Base-by-base conservation (phyloP, 441 rosid species). In the Raphanus hybrid region DNA sequence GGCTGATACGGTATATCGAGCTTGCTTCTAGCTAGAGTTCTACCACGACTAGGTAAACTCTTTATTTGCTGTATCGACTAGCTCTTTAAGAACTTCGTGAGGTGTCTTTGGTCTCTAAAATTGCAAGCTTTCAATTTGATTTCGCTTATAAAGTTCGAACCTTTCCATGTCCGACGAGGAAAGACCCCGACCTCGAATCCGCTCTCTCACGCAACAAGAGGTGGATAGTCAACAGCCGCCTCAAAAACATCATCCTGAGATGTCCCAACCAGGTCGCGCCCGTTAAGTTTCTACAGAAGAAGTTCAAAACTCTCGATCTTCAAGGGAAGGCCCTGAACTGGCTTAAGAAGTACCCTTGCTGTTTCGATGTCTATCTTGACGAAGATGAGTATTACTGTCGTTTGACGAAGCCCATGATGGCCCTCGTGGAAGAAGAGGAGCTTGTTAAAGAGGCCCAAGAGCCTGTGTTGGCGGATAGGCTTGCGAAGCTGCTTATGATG, bases 291-390 rank as follows among this genome's bases (percentile, higher is more conserved):
- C 87, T 92, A n/a, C 98, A 95, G 82, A 95, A 91, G 83, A 92
- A 92, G 88, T 95, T 95, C 72, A 92, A 90, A 82, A 88, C 86
- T 37, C 97, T 94, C 71, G 99, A 94, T 85, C 93, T 94, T 58
- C 97, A 91, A 78, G 99, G 99, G 11, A 94, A 91, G 57, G 98
- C 98, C 3, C 77, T 89, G 62, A 92, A 94, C 78, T 94, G 99
- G 99, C 84, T 92, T 27, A 90, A 89, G 76, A 92, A 92, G 73
- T 92, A 94, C 45, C 98, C 99, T 3, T 88, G 93, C 78, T 94
- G 96, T 81, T 94, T 89, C 75, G 85, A 87, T n/a, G 87, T 90
- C 6, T 90, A 84, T 74, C 85, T 89, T 5, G 82, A 82, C 72
- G 79, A 84, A 9, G 88, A 91, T 70, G 97, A 92, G 83, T 82